phyloP scores from a whole-genome alignment of 2,329 filamentous ascomycete genomes.

The Phaeosphaeriaceae sp. region DNA sequence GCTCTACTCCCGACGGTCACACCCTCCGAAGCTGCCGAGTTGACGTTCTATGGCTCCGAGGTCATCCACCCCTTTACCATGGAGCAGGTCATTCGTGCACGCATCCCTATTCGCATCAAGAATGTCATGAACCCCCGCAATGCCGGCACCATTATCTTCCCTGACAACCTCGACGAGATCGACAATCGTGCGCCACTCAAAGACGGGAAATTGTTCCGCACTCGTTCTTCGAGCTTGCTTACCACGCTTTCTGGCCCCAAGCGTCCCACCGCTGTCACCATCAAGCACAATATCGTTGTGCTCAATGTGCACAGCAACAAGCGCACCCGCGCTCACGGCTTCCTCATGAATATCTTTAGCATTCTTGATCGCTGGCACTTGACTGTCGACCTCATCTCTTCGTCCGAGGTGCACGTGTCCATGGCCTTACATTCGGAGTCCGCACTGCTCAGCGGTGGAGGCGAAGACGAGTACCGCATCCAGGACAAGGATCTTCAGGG shows the following conservation, averaged over 20 bases:
- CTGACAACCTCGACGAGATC: conserved; percentile 68
- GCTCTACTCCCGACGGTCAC: conserved; percentile 87
- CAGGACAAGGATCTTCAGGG: conserved; percentile 56
- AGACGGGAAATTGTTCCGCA: conserved; percentile 63
- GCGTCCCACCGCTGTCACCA: conserved; percentile 76
- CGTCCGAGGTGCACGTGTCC: conserved; percentile 94
- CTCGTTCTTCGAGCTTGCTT: conserved; percentile 55
- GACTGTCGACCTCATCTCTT: conserved; percentile 95
- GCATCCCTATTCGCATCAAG: conserved; percentile 88
- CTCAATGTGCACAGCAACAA: conserved; percentile 99
- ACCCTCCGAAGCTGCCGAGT: conserved; percentile 90
- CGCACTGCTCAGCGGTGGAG: conserved; percentile 58
- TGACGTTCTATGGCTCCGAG: conserved; percentile 79
- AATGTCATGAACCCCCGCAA: conserved; percentile 88
- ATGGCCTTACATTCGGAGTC: conserved; percentile 90
- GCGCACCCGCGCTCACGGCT: conserved; percentile 92
- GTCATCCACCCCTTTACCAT: conserved; percentile 99
- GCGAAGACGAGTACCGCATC: conserved; percentile 57
- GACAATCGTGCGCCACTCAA: conserved; percentile 63
- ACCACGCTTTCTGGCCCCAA: conserved; percentile 55
- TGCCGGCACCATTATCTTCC: conserved; percentile 81
- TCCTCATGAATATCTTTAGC: conserved; percentile 91
- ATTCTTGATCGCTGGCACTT: conserved; percentile 87
- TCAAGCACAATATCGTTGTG: conserved; percentile 95
- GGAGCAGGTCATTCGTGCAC: conserved; percentile 83